Evolutionary conservation across 352 stramenopile genomes (phyloP).

Genomic region (Pythium brachiatum): DNA sequence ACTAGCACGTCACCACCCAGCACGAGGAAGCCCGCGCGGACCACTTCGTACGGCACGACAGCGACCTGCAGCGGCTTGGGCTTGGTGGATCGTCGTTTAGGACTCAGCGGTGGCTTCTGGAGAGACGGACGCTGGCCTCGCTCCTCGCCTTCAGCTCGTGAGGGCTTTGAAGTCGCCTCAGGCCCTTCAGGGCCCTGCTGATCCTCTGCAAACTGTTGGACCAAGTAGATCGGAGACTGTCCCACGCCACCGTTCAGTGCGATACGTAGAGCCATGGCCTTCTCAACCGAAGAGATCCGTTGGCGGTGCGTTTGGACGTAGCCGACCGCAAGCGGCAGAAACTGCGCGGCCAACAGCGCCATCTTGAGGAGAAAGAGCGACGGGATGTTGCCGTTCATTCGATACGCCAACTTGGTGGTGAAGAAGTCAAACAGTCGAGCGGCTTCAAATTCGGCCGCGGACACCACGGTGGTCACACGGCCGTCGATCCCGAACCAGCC

Average conservation of each 20-base stretch:
- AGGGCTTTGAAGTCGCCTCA: too few relatives aligned
- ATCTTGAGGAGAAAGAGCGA: constrained; percentile 31
- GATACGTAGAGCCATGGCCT: constrained; percentile 23
- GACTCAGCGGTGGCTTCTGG: too few relatives aligned
- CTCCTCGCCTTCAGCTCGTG: not conserved
- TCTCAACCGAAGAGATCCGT: constrained; percentile 17
- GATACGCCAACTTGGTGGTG: constrained; percentile 22
- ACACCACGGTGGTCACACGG: constrained; percentile 20
- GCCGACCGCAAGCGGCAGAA: constrained; percentile 21
- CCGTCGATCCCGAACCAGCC: constrained; percentile 20
- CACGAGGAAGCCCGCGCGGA: constrained; percentile 14
- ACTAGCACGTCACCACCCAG: constrained; percentile 16
- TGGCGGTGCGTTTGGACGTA: constrained; percentile 12
- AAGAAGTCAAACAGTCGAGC: constrained; percentile 23
- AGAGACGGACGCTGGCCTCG: too few relatives aligned
- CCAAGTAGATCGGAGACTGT: constrained; percentile 8
- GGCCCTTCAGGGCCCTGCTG: too few relatives aligned
- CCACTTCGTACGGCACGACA: constrained; percentile 18
- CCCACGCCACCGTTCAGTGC: constrained; percentile 28
- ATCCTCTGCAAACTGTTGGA: too few relatives aligned
- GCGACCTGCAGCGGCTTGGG: not conserved
- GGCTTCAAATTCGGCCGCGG: constrained; percentile 24
- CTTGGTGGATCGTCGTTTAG: not conserved
- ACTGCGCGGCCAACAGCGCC: constrained; percentile 24
- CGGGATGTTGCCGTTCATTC: constrained; percentile 26